Conservation (phyloP, 352 stramenopile species). For the Blastocystis sp. region DNA sequence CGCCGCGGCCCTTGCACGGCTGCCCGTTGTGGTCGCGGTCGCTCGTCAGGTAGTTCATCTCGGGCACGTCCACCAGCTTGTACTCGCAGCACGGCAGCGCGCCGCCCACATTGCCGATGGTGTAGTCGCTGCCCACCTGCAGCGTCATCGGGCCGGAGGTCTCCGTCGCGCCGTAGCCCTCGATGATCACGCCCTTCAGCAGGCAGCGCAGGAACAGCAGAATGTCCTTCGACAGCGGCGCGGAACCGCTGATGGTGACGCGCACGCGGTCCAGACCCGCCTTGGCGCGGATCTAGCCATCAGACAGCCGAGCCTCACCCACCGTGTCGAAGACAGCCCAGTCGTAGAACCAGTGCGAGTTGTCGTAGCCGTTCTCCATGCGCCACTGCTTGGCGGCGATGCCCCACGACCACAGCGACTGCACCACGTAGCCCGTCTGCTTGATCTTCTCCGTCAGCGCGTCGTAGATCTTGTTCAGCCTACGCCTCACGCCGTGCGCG, state of each 20-base stretch:
- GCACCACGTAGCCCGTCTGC: conserved; percentile 75
- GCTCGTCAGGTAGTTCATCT: conserved; percentile 89
- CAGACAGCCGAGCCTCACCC: conserved; percentile 69
- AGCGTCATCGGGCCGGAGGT: conserved; percentile 81
- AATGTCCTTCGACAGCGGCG: conserved; percentile 86
- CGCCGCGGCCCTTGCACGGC: conserved; percentile 70
- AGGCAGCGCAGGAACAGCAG: conserved; percentile 90
- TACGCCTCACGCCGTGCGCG: not conserved
- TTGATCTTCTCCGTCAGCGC: conserved; percentile 69
- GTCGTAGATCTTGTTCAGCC: conserved; percentile 69
- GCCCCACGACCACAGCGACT: conserved; percentile 77
- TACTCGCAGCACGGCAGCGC: conserved; percentile 83
- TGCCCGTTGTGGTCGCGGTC: conserved; percentile 78
- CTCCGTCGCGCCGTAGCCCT: conserved; percentile 93
- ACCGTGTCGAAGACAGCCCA: conserved; percentile 91
- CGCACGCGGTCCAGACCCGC: conserved; percentile 74
- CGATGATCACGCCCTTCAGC: conserved; percentile 83
- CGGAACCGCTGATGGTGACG: conserved; percentile 86
- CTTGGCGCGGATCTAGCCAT: conserved; percentile 55
- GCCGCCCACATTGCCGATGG: conserved; percentile 85
- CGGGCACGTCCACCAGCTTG: conserved; percentile 87
- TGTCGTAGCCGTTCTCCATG: conserved; percentile 72
- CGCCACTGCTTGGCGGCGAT: conserved; percentile 75
- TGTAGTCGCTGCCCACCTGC: conserved; percentile 76
- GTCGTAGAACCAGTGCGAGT: conserved; percentile 83